Evolutionary conservation across 345 rosid genomes (phyloP).

Genomic region (Anacardium occidentale): DNA sequence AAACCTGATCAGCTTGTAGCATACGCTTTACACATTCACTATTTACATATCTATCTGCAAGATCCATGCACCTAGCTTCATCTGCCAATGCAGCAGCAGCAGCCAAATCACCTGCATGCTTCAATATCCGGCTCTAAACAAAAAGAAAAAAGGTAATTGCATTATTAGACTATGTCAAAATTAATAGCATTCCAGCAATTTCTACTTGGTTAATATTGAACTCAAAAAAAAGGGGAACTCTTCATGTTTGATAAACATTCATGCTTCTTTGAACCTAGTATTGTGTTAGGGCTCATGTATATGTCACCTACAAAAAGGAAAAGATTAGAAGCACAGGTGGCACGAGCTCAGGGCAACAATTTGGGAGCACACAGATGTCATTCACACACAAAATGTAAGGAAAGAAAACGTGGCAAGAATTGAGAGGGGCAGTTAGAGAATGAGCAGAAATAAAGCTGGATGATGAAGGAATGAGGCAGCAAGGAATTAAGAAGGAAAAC

Average conservation of each 20-base stretch:
- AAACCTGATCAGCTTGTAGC: constrained; percentile 99
- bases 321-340: too few relatives aligned
- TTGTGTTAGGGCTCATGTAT: too few relatives aligned
- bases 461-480: too few relatives aligned
- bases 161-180: neutral
- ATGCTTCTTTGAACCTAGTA: neutral
- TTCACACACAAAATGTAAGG: too few relatives aligned
- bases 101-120: constrained; percentile 93
- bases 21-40: constrained; percentile 97
- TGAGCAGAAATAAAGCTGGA: too few relatives aligned
- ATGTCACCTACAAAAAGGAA: too few relatives aligned
- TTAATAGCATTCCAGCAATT: constrained; percentile 8
- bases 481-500: too few relatives aligned
- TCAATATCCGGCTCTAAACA: constrained; percentile 88
- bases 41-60: constrained; percentile 91
- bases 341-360: too few relatives aligned
- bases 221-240: neutral
- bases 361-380: too few relatives aligned
- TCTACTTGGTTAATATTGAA: neutral
- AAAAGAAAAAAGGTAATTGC: neutral
- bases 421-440: too few relatives aligned
- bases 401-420: too few relatives aligned
- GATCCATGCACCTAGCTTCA: constrained; percentile 99
- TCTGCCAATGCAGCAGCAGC: constrained; percentile 96
- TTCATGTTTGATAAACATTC: neutral